Conservation (phyloP, 495 filamentous ascomycete species). For the Hypomontagnella monticulosa region DNA sequence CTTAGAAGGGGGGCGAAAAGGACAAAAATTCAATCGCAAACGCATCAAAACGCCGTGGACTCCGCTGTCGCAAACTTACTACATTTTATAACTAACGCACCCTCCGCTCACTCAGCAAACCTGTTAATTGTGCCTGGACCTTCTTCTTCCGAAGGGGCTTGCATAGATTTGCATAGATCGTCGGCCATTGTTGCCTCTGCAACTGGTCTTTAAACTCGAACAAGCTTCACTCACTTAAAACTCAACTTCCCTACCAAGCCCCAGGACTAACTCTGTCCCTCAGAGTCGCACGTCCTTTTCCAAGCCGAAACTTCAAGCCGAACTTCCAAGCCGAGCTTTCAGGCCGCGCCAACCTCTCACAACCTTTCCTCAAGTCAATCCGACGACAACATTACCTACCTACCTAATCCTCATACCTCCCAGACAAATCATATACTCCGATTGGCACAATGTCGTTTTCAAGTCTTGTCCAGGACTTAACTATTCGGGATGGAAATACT, state of each 20-base stretch:
- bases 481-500: constrained; percentile 66
- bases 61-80: constrained; percentile 38
- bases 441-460: constrained; percentile 82
- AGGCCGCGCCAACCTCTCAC: neutral
- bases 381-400: neutral
- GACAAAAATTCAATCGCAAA: constrained; percentile 26
- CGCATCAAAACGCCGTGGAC: constrained; percentile 21
- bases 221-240: constrained; percentile 27
- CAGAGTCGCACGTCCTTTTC: neutral
- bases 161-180: constrained; percentile 7
- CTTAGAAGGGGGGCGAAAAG: neutral
- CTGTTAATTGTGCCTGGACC: neutral
- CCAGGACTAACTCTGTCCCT: neutral
- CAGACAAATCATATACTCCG: neutral
- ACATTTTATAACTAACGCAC: neutral
- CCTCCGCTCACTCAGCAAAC: constrained; percentile 3
- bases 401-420: neutral
- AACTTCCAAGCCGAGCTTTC: no score
- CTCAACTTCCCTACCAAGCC: neutral
- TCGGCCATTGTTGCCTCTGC: neutral
- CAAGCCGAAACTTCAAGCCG: neutral
- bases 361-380: constrained; percentile 1
- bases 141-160: neutral
- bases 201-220: neutral
- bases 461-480: constrained; percentile 84